Evolutionary conservation across 148 eudicot genomes (phyloP).

Genomic region (Silene conica): DNA sequence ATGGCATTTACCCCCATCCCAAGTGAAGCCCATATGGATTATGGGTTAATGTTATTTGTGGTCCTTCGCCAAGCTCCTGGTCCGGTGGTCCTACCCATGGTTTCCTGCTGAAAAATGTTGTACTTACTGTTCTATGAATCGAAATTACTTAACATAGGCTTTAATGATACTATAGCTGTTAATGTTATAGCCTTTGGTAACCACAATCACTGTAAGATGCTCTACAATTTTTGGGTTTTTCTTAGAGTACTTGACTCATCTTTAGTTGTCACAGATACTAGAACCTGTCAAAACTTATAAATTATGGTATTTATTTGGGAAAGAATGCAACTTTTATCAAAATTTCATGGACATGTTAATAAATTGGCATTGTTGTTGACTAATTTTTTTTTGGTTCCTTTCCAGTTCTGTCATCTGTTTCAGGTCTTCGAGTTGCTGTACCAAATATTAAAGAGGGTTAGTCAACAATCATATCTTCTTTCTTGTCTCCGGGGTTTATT

Average conservation of each 20-base stretch:
- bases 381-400: constrained; percentile 11
- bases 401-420: constrained; percentile 86
- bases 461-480: constrained; percentile 18
- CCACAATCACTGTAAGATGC: not conserved
- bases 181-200: not conserved
- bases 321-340: not conserved
- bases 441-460: constrained; percentile 48
- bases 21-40: too few relatives aligned
- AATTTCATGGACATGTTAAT: not conserved
- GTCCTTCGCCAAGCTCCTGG: too few relatives aligned
- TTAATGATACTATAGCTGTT: not conserved
- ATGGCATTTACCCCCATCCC: too few relatives aligned
- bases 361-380: constrained; percentile 5
- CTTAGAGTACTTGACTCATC: too few relatives aligned
- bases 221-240: not conserved
- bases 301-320: not conserved
- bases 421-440: constrained; percentile 70
- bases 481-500: not conserved
- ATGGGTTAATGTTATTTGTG: too few relatives aligned
- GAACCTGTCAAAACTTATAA: not conserved
- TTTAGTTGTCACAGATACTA: too few relatives aligned
- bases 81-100: too few relatives aligned
- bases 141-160: not conserved
- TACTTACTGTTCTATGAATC: too few relatives aligned
- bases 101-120: too few relatives aligned